Evolutionary conservation across 352 stramenopile species (phyloP), one percentile per base, ranked within the genome.

Genomic region (Phytophthora pini): DNA sequence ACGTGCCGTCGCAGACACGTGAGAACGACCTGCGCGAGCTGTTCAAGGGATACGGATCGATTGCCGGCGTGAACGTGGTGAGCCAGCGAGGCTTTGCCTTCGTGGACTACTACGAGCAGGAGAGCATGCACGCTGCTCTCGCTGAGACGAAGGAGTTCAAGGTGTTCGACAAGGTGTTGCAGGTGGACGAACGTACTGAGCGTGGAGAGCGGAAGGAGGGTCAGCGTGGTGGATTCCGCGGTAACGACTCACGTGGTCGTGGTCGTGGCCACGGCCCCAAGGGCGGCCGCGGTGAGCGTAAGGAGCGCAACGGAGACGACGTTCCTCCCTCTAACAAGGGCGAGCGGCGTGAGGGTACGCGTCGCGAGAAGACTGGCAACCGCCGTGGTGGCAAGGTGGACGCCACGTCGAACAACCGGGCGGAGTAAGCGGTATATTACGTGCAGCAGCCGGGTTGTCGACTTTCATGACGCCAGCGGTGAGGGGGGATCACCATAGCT

Each of bases 101-200:
- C 56, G 84, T 96, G 31, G 88, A 96, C 76, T 96, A 80, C 56
- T 76, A 76, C 38, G 86, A 96, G 45, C 56, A 89, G 58, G 84
- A 92, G 52, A 88, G 80, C 61, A 88, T 93, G 82, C 87, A 84
- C 36, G 79, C 80, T 17, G 88, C 80, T 60, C 72, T 94, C 7
- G 79, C 82, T 1, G 83, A 90, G 45, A 72, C 68, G 13, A 83
- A 75, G 34, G 72, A 84, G 61, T 91, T 94, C 71, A 82, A 87
- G 68, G 38, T 96, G 44, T 71, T 77, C 27, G 87, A 92, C 72
- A 92, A 92, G 80, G 70, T 84, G 34, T 69, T 96, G 45, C 65
- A 85, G 43, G 88, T 96, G 12, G 79, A 82, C 24, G 86, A 96
- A 56, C 86, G 84, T 44, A 73, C 68, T 12, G 82, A 93, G 22